Percentiles rank a stretch among this genome's conserved stretches.
phyloP scores from a whole-genome alignment of 208 protist genomes.

The Blechomonas ayalai region DNA sequence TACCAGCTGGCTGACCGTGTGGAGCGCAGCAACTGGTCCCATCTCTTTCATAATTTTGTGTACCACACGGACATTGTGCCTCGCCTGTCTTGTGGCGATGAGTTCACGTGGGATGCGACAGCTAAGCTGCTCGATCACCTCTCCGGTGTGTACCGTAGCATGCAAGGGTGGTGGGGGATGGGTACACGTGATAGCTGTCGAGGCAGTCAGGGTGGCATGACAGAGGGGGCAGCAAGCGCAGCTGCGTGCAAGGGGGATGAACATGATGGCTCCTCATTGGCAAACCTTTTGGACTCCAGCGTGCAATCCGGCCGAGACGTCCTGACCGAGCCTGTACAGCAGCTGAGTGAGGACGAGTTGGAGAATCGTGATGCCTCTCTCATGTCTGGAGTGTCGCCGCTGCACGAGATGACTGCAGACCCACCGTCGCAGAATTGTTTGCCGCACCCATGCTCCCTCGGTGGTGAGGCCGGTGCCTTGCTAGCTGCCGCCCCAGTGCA shows the following conservation, averaged over 20 bases:
- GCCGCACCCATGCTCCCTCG: too few species aligned
- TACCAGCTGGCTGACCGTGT: slow-evolving; percentile 51
- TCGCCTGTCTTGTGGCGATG: slow-evolving; percentile 48
- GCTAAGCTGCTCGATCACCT: slow-evolving; percentile 17
- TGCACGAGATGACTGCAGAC: too few species aligned
- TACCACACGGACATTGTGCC: slow-evolving; percentile 68
- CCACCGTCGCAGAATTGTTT: too few species aligned
- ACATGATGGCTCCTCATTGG: slow-evolving; percentile 14
- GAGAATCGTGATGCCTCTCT: neutral
- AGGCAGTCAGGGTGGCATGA: too few species aligned
- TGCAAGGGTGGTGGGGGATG: slow-evolving; percentile 30
- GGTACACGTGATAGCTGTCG: too few species aligned
- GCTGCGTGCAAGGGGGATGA: neutral
- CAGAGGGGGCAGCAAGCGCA: too few species aligned
- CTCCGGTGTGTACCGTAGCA: slow-evolving; percentile 9
- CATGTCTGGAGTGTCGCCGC: neutral
- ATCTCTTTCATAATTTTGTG: slow-evolving; percentile 66
- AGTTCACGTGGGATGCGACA: slow-evolving; percentile 33
- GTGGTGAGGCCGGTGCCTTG: too few species aligned
- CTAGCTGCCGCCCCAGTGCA: neutral
- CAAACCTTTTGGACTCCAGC: slow-evolving; percentile 23
- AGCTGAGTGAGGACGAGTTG: too few species aligned
- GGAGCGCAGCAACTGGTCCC: slow-evolving; percentile 31
- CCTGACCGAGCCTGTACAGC: slow-evolving; percentile 24
- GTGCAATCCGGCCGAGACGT: slow-evolving; percentile 28